Evolutionary conservation across 768 basidiomycete genomes (phyloP), one percentile per base, ranked within the genome.

Genomic region (Psilocybe azurescens): DNA sequence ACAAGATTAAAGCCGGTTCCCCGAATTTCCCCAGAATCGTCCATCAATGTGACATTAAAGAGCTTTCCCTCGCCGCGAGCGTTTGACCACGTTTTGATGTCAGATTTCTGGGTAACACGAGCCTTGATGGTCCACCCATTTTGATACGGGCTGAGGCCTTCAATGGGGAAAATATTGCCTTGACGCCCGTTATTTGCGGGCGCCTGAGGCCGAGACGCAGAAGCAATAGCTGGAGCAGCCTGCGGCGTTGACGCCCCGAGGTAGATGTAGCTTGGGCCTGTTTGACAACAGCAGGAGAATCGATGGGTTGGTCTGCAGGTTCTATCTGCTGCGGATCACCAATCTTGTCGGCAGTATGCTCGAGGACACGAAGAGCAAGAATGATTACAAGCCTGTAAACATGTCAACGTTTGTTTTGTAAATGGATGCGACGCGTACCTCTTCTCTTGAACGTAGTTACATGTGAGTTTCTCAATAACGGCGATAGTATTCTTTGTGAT

Each of bases 81-180:
- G 73, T 97, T 99, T 3, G 91, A 90, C 87, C 90, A 99, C n/a
- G 86, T 85, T 67, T 86, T 90, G 70, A 99, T 87, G 0, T 98
- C 97, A 1, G 87, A 86, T 74, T 97, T 98, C 64, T 91, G 86
- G 11, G 88, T 91, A 53, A 98, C 94, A 46, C 94, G 90, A 30
- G 94, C 97, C 73, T 95, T 95, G 81, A 99, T 97, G 9, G 93
- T 95, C 97, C 97, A 99, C 75, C 94, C 94, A 79, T 97, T 98
- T 76, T 97, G 95, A 69, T 98, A 99, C 8, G 97, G 97, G 70
- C 92, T 95, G 49, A 99, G 84, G 5, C 89, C 91, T 72, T 97
- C 97, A 65, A 99, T 99, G 2, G 96, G 97, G 74, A 89, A 83
- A 16, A 81, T 75, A 24, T 77, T 75, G 53, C 70, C 74, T 47